Percentiles rank a stretch among this genome's conserved stretches.
Evolutionary conservation across 2,329 filamentous ascomycete species (phyloP).

Genomic region (Colletotrichum euphorbiae): DNA sequence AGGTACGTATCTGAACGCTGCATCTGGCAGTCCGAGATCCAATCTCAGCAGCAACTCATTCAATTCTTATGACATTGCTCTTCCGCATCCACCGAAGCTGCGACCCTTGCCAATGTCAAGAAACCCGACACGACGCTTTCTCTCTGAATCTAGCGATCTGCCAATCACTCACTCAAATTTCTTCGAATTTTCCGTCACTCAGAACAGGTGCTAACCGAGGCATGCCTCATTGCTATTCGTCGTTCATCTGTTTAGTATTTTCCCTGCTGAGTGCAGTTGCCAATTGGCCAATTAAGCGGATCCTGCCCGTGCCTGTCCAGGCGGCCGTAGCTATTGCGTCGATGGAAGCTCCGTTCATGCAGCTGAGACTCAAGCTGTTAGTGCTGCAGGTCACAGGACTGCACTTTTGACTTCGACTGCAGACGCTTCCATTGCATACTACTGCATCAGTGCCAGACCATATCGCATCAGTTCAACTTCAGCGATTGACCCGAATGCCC

Average conservation of each 20-base stretch:
- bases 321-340: conserved; percentile 26
- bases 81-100: neutral
- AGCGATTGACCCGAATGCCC: conserved; percentile 14
- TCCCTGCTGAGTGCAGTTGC: conserved; percentile 8
- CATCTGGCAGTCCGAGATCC: conserved; percentile 19
- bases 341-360: conserved; percentile 22
- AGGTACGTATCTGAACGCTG: conserved; percentile 14
- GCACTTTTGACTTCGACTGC: conserved; percentile 30
- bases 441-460: conserved; percentile 14
- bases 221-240: neutral
- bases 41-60: conserved; percentile 1
- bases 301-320: conserved; percentile 25
- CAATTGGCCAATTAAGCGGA: conserved; percentile 41
- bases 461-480: conserved; percentile 8
- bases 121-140: neutral
- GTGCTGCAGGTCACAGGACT: conserved; percentile 38
- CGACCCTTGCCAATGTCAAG: neutral
- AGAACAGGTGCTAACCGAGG: neutral
- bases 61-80: neutral
- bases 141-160: neutral
- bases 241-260: conserved; percentile 5
- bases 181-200: neutral
- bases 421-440: conserved; percentile 23
- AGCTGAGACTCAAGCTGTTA: conserved; percentile 38
- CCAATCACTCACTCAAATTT: neutral